Evolutionary conservation across 139 green algal species (phyloP), one percentile per base, ranked within the genome.

Genomic region (Dunaliella primolecta): DNA sequence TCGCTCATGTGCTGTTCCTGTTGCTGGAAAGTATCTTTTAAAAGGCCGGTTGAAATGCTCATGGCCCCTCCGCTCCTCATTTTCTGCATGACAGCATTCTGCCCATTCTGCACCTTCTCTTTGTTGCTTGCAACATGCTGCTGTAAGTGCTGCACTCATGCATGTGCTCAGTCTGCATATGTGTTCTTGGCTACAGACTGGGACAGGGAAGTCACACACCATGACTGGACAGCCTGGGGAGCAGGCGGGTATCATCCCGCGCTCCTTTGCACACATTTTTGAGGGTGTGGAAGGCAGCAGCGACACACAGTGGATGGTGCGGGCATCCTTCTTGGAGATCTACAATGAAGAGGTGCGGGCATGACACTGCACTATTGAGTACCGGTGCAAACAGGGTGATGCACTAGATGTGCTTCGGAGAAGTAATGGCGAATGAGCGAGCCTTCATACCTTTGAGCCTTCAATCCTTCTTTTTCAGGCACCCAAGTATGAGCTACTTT

Each of bases 291-390:
- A 94, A 80, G 75, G 23, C 71, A 89, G 78, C 75, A 57, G 56
- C 25, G 85, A 75, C n/a, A 90, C 84, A 77, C 90, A 96, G 84
- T 98, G 94, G 84, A 91, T 96, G 37, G 93, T 98, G 71, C 90
- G 94, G 0, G 93, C 89, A 2, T 95, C 91, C 0, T 97, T 94
- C 84, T 85, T 98, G 81, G 95, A 98, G 82, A 95, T 98, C 76
- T 98, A 98, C 89, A 98, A 98, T 84, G 95, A 98, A 86, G 92
- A 96, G 75, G 89, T 97, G 38, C 34, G 88, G 56, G 20, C 23
- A n/a, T n/a, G n/a, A n/a, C n/a, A n/a, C n/a, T n/a, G n/a, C n/a
- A n/a, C n/a, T n/a, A n/a, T n/a, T n/a, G n/a, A n/a, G n/a, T n/a
- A n/a, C n/a, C n/a, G n/a, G n/a, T n/a, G n/a, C n/a, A n/a, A n/a